Conservation (phyloP, 202 grass and related monocot species). For the Tripidium arundinaceum region DNA sequence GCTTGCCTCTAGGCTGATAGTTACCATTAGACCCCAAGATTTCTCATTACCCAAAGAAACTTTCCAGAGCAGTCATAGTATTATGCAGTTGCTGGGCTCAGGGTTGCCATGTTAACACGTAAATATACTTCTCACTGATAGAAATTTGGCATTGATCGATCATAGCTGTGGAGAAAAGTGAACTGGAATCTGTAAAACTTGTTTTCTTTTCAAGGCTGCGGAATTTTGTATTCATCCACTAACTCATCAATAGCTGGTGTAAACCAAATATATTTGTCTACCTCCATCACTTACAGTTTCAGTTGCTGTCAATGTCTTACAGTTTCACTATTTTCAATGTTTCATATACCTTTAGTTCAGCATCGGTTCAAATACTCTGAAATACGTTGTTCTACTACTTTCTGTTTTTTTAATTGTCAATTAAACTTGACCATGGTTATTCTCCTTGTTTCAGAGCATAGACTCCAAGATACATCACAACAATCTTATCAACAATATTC, state of each 20-base stretch:
- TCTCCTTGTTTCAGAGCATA: conserved; percentile 71
- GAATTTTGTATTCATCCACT: neutral
- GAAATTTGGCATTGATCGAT: neutral
- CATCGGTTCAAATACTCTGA: neutral
- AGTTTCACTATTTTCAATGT: neutral
- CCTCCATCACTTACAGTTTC: neutral
- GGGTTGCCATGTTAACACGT: neutral
- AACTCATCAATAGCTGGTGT: neutral
- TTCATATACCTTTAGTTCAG: neutral
- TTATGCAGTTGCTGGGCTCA: neutral
- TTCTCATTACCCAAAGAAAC: neutral
- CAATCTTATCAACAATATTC: conserved; percentile 99
- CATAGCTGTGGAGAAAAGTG: neutral
- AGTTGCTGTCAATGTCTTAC: neutral
- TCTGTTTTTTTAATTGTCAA: neutral
- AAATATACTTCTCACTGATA: neutral
- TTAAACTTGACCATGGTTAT: conserved; percentile 3
- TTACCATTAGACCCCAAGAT: neutral
- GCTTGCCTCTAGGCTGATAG: neutral
- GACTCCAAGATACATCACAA: conserved; percentile 99
- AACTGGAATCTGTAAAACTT: neutral
- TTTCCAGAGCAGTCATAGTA: neutral
- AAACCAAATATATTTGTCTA: neutral
- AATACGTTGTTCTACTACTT: neutral
- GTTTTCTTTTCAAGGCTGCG: neutral